Base-by-base conservation (phyloP, 495 filamentous ascomycete genomes). In the Amphirosellinia nigrospora region DNA sequence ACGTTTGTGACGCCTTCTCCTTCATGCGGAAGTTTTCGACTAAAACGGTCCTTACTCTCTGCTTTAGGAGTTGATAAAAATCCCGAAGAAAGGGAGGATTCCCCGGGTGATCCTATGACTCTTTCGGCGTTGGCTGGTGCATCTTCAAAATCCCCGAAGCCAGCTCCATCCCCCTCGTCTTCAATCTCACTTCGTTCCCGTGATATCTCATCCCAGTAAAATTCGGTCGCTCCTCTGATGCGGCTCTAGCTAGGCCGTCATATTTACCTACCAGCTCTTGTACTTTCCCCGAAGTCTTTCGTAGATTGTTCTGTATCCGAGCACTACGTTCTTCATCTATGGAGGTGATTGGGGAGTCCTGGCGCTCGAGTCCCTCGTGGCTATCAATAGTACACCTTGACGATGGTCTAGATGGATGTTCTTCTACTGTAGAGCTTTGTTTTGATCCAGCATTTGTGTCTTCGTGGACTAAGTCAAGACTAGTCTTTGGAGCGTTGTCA, bases 131-230 rank as follows among this genome's bases (percentile, higher is more conserved):
- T 23, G 11, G 59, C n/a, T 16, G 15, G 19, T 26, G 75, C 78
- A 70, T 87, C 86, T 53, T 85, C 84, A 71, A 88, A 88, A 58
- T 89, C 84, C 6, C 83, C 85, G 71, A 85, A 85, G 34, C 85
- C 83, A n/a, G 72, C 80, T 39, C 76, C 79, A 1, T 82, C 79
- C 11, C 60, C 70, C 55, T 58, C 60, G 30, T 56, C 46, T 62
- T 67, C 66, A 21, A 6, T 13, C 5, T 41, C 23, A 15, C 56
- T 53, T 39, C 10, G 70, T 28, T 68, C 70, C 23, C 52, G 61
- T 23, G 70, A 69, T 55, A 72, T 28, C 36, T 60, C 68, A 55
- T 68, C 64, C 36, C 69, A 38, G 68, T 43, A 53, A 66, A 48
- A 68, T 45, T n/a, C 5, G 70, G 66, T 30, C 69, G 72, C 34